phyloP scores from a whole-genome alignment of 495 filamentous ascomycete species.

The Lasiosphaeria ovina region DNA sequence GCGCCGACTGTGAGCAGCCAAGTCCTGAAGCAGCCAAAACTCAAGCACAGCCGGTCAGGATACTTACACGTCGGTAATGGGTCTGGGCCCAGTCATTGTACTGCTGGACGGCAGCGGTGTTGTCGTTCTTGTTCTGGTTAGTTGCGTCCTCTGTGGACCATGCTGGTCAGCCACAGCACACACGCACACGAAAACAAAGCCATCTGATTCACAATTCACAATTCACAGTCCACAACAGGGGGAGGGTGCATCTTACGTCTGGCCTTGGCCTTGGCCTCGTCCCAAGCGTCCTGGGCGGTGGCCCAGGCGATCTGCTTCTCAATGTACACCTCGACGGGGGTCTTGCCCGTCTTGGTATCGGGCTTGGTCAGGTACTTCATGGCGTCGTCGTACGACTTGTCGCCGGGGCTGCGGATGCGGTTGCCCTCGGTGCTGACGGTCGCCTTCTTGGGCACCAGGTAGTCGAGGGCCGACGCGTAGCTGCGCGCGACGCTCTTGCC shows the following conservation, averaged over 20 bases:
- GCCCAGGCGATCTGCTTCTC: constrained; percentile 5
- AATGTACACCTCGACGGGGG: background rate
- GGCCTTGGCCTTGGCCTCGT: constrained; percentile 2
- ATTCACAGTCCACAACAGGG: too few species aligned
- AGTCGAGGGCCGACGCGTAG: background rate
- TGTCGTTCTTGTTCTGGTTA: too few species aligned
- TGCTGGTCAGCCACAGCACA: too few species aligned
- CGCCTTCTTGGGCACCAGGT: constrained; percentile 1
- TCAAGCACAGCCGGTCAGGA: background rate
- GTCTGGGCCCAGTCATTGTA: constrained; percentile 7
- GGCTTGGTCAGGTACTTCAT: constrained; percentile 4
- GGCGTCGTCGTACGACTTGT: background rate
- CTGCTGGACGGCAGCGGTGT: background rate
- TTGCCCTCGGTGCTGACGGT: background rate
- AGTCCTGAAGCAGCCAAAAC: background rate
- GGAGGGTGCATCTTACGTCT: background rate
- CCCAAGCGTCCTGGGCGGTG: background rate
- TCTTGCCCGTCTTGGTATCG: background rate
- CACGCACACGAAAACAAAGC: too few species aligned
- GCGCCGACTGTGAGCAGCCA: background rate
- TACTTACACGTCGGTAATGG: background rate
- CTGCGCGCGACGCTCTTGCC: constrained; percentile 6
- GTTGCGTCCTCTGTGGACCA: too few species aligned
- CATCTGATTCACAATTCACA: too few species aligned
- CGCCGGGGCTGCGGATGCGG: constrained; percentile 4